These are phyloP conservation scores for Cyberlindnera petersonii DNA, from an alignment of 805 yeast genomes.

Conservation along the genomic window DNA sequence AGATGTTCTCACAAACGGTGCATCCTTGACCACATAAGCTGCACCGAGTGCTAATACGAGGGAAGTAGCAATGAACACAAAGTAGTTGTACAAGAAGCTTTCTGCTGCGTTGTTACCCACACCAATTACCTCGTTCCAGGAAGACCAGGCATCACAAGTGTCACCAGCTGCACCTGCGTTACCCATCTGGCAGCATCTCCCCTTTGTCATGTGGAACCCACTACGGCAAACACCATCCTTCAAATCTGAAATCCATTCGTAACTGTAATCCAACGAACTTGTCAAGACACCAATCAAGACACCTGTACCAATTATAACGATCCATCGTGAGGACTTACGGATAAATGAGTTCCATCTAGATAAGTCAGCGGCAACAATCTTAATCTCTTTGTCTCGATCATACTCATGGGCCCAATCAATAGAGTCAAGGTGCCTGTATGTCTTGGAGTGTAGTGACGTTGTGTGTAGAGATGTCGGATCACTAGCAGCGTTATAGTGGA, in stretches of 20 bases:
- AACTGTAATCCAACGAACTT: conserved; percentile 43
- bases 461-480: conserved; percentile 4
- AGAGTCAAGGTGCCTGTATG: conserved; percentile 38
- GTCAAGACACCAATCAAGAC: conserved; percentile 46
- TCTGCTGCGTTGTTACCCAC: conserved; percentile 24
- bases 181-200: conserved; percentile 30
- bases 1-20: conserved; percentile 43
- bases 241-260: conserved; percentile 49
- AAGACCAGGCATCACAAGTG: conserved; percentile 32
- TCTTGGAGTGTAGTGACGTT: conserved; percentile 9
- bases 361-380: conserved; percentile 1
- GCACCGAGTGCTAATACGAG: conserved; percentile 38
- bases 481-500: conserved; percentile 5
- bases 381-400: conserved; percentile 14
- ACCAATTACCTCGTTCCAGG: conserved; percentile 31
- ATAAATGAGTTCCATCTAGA: conserved; percentile 7
- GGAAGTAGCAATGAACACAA: conserved; percentile 37
- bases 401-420: conserved; percentile 55
- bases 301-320: conserved; percentile 42
- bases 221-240: conserved; percentile 48
- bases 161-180: conserved; percentile 20
- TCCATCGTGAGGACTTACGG: conserved; percentile 38
- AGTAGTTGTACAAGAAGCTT: conserved; percentile 31
- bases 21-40: conserved; percentile 25
- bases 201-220: conserved; percentile 27